Percentiles rank a stretch among this genome's conserved stretches.
Evolutionary conservation across 495 filamentous ascomycete species (phyloP).

Genomic region (Talaromyces nanjingensis): DNA sequence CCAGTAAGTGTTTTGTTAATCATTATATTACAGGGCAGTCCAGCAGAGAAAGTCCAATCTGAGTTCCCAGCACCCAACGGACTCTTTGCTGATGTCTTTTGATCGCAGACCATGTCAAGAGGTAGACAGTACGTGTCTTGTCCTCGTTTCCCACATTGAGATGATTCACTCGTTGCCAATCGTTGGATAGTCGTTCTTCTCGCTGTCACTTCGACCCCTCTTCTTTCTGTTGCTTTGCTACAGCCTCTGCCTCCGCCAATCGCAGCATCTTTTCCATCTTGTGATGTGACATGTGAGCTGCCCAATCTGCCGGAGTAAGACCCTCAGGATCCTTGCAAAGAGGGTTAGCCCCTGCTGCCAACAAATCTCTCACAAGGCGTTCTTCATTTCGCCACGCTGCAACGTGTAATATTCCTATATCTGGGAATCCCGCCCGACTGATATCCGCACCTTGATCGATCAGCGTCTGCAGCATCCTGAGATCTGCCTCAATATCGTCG

Average conservation of each 20-base stretch:
- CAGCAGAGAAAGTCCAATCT: background rate
- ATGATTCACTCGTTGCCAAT: background rate
- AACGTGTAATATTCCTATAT: background rate
- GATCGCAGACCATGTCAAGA: background rate
- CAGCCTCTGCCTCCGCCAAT: background rate
- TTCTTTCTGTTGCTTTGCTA: background rate
- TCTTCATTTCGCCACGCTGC: background rate
- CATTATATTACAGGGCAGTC: background rate
- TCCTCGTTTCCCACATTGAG: background rate
- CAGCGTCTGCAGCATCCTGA: background rate
- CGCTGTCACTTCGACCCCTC: background rate
- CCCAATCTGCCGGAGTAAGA: background rate
- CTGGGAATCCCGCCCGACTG: background rate
- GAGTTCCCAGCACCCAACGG: background rate
- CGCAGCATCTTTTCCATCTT: background rate
- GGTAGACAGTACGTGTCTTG: background rate
- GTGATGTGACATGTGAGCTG: background rate
- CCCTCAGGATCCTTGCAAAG: background rate
- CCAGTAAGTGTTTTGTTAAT: background rate
- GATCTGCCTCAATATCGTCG: background rate
- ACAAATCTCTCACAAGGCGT: background rate
- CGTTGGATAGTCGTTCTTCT: background rate
- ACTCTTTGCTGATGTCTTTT: background rate
- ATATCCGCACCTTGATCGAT: background rate
- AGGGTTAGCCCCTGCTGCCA: background rate